Base-by-base conservation (phyloP, 371 early-diverging fungal species). In the Mortierella sp. region DNA sequence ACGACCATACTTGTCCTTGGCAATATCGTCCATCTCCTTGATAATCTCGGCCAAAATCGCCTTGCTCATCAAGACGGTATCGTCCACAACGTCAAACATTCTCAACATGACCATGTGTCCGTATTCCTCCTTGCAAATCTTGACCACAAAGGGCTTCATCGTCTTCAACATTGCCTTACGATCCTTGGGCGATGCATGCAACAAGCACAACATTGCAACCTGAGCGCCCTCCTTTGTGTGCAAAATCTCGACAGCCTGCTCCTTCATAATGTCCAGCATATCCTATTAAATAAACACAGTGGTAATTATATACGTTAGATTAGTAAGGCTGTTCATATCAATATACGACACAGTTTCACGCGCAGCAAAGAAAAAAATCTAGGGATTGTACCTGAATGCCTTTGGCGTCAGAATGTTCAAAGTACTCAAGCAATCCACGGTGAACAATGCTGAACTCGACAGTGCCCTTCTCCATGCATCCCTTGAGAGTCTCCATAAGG, bases 141-240 rank as follows among this genome's bases (percentile, higher is more conserved):
- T 96, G 80, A 82, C 82, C 45, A 98, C 91, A 81, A 91, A 96
- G 11, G 94, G 94, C 87, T 97, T 97, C 85, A 98, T 94, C 34
- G 95, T 84, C 88, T 96, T 96, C 78, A 97, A 88, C 75, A 99
- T 96, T 7, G 90, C 90, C 90, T 98, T 98, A 88, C 98, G 95
- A 87, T 98, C 97, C 91, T 97, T 92, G 38, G 92, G 90, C 38
- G 94, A 90, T n/a, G 95, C 95, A 85, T 96, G 90, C 34, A 95
- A 89, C 57, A 98, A 78, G 82, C 94, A 95, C 38, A 94, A 90
- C 94, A 96, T 97, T 2, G 96, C 96, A 10, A 96, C 95, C 75
- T 94, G 93, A 14, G 97, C 91, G 76, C 99, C 97, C 83, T 97
- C 97, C 79, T 95, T 93, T 42, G 98, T 98, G 84, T 98, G 99